phyloP scores from a whole-genome alignment of 176 grass and related monocot species.

The Poa annua region DNA sequence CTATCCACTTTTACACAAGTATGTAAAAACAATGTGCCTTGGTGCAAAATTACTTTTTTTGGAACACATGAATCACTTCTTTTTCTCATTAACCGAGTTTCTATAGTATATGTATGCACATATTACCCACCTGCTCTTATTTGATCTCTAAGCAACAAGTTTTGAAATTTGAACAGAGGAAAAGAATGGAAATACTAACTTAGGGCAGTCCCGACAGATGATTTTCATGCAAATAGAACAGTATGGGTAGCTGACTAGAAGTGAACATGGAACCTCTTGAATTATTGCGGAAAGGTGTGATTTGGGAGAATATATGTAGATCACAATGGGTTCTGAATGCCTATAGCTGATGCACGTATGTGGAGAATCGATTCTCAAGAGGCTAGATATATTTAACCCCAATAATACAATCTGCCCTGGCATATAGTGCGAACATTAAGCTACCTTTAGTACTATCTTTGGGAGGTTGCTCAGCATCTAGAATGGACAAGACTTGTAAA shows the following conservation, averaged over 20 bases:
- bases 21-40: not conserved
- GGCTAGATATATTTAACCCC: slow-evolving; percentile 59
- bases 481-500: slow-evolving; percentile 39
- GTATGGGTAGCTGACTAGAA: slow-evolving; percentile 46
- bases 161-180: slow-evolving; percentile 23
- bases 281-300: slow-evolving; percentile 80
- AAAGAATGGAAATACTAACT: slow-evolving; percentile 31
- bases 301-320: slow-evolving; percentile 71
- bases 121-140: not conserved
- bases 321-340: slow-evolving; percentile 58
- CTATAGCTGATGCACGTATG: slow-evolving; percentile 58
- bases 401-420: slow-evolving; percentile 58
- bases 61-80: not conserved
- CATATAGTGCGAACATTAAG: slow-evolving; percentile 46
- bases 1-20: slow-evolving; percentile 22
- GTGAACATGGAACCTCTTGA: slow-evolving; percentile 79
- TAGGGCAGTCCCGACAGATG: slow-evolving; percentile 18
- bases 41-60: slow-evolving; percentile 4
- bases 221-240: slow-evolving; percentile 40
- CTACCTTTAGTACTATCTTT: slow-evolving; percentile 51
- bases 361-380: slow-evolving; percentile 63
- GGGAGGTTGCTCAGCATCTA: slow-evolving; percentile 38
- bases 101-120: slow-evolving; percentile 18
- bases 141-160: slow-evolving; percentile 1
- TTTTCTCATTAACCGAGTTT: slow-evolving; percentile 19